Evolutionary conservation across 768 basidiomycete species (phyloP).

Genomic region (Trametes cubensis): DNA sequence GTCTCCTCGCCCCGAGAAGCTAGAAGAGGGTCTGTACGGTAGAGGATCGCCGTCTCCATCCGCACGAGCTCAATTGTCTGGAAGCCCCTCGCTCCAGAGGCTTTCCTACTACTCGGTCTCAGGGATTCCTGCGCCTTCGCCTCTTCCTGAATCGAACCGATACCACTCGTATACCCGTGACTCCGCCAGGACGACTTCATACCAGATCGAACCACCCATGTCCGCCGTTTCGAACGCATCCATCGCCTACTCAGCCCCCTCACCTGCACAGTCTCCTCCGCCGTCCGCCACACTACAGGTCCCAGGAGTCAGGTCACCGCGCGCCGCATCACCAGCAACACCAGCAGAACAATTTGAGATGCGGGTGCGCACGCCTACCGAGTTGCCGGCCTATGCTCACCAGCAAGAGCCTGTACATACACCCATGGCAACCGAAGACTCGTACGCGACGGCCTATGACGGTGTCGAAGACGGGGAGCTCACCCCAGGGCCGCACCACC

Average conservation of each 20-base stretch:
- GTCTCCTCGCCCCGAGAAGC: slow-evolving; percentile 15
- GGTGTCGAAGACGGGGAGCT: slow-evolving; percentile 9
- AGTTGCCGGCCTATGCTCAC: slow-evolving; percentile 13
- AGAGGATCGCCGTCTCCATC: slow-evolving; percentile 12
- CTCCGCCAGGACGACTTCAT: slow-evolving; percentile 13
- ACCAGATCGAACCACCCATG: slow-evolving; percentile 29
- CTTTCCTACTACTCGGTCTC: slow-evolving; percentile 63
- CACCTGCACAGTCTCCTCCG: slow-evolving; percentile 21
- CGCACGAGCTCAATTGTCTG: background rate
- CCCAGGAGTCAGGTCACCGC: slow-evolving; percentile 40
- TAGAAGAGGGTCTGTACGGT: slow-evolving; percentile 9
- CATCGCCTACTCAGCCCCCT: slow-evolving; percentile 14
- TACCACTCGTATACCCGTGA: slow-evolving; percentile 36
- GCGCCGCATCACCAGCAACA: slow-evolving; percentile 23
- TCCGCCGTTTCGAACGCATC: slow-evolving; percentile 28
- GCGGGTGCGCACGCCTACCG: slow-evolving; percentile 38
- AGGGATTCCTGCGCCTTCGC: slow-evolving; percentile 57
- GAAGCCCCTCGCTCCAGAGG: slow-evolving; percentile 24
- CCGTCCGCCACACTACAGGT: slow-evolving; percentile 25
- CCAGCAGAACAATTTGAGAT: slow-evolving; percentile 42
- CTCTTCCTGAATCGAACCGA: slow-evolving; percentile 46
- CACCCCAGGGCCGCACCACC: slow-evolving; percentile 4
- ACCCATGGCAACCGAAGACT: slow-evolving; percentile 25
- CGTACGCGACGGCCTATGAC: slow-evolving; percentile 19
- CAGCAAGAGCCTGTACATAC: slow-evolving; percentile 10